Evolutionary conservation across 345 rosid genomes (phyloP), one percentile per base, ranked within the genome.

Genomic region (Gossypium sturtianum): DNA sequence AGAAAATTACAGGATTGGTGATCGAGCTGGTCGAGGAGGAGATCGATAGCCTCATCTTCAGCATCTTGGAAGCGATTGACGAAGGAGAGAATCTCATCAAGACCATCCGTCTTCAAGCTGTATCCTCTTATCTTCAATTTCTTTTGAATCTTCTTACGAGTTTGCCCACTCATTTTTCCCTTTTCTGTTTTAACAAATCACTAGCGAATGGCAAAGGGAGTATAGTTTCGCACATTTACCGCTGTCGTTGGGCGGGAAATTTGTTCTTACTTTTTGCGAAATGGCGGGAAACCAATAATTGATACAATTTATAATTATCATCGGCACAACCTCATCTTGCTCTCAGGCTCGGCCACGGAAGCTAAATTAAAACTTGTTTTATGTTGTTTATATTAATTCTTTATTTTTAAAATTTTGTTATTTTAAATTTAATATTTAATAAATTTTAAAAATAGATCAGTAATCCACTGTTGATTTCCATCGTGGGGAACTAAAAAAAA

Each of bases 101-200:
- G 85, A 45, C 97, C 94, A 41, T 93, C 99, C 60, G 83, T 76
- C 74, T 79, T 89, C 48, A 93, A 85, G 16, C 80, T 77, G 85
- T 95, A 95, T 0, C 98, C 92, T 82, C 97, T 84, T 77, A 73
- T 88, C 82, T 87, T 91, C 83, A 91, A 87, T 77, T 90, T 93
- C 89, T 79, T 89, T 82, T 87, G 89, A 59, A 91, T 83, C 79
- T 70, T 86, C 89, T 91, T 93, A 82, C 91, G 84, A 79, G 69
- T 56, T 49, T 82, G 86, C 15, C 11, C 67, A 27, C 79, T 82
- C 84, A 83, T 89, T 79, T 80, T 82, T 60, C 75, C 74, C 58
- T 54, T 43, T 4, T 11, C 48, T 11, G 22, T 76, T 70, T 61
- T 63, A 29, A 25, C 61, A 4, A 16, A 12, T n/a, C 6, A 5